These are phyloP conservation scores for Globisporangium polare DNA, from an alignment of 352 stramenopile genomes.

Conservation along the genomic window DNA sequence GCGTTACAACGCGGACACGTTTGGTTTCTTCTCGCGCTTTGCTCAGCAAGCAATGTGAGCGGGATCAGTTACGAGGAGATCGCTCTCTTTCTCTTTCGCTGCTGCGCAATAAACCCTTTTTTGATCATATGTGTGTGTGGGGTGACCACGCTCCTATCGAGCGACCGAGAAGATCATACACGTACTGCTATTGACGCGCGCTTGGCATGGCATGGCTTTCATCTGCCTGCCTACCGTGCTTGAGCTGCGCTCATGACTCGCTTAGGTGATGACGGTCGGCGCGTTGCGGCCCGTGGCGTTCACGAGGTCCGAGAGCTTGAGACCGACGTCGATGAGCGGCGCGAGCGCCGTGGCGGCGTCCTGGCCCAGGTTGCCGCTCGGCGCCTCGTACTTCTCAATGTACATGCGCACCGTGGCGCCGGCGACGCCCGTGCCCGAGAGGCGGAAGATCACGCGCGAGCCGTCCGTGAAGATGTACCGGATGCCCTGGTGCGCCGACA, in stretches of 20 bases:
- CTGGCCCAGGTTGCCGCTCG: slow-evolving; percentile 80
- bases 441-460: slow-evolving; percentile 95
- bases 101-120: background rate
- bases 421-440: slow-evolving; percentile 96
- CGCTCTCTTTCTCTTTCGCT: background rate
- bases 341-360: slow-evolving; percentile 76
- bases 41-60: too few species aligned
- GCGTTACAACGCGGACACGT: too few species aligned
- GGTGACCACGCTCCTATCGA: background rate
- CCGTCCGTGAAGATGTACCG: slow-evolving; percentile 95
- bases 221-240: background rate
- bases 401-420: slow-evolving; percentile 99
- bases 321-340: slow-evolving; percentile 90
- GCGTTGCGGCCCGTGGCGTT: slow-evolving; percentile 91
- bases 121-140: background rate
- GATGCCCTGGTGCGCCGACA: slow-evolving; percentile 96
- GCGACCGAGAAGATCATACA: background rate
- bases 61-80: too few species aligned
- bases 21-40: too few species aligned
- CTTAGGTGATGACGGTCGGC: slow-evolving; percentile 98
- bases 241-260: background rate
- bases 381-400: slow-evolving; percentile 98
- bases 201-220: background rate
- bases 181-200: background rate
- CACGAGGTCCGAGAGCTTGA: slow-evolving; percentile 91